These are phyloP conservation scores for Diaporthe sp. DNA, from an alignment of 2,329 filamentous ascomycete species.

Conservation along the genomic window DNA sequence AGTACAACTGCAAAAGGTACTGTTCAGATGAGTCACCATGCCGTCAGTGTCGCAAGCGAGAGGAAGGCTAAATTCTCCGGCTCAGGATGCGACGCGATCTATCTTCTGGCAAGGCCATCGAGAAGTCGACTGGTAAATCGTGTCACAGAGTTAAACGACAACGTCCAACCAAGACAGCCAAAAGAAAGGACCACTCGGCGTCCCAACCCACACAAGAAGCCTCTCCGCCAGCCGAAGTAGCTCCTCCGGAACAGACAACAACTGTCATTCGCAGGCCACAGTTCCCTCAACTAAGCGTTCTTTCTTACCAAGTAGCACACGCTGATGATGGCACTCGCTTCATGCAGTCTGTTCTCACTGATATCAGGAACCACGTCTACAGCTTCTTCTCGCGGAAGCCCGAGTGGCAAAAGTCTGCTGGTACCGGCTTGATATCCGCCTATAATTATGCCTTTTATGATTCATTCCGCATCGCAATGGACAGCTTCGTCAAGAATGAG, in stretches of 20 bases:
- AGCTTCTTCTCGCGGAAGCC: conserved; percentile 42
- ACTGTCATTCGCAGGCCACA: not conserved
- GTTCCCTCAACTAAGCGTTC: conserved; percentile 20
- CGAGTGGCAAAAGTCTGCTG: conserved; percentile 39
- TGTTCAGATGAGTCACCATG: not conserved
- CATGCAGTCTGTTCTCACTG: conserved; percentile 41
- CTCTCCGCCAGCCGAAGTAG: conserved; percentile 8
- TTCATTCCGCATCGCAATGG: conserved; percentile 42
- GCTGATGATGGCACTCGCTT: conserved; percentile 37
- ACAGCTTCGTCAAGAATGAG: conserved; percentile 42
- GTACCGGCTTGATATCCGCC: conserved; percentile 39
- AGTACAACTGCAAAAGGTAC: conserved; percentile 42
- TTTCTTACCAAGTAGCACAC: conserved; percentile 35
- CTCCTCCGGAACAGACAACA: not conserved
- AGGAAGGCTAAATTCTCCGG: not conserved
- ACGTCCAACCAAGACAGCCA: conserved; percentile 4
- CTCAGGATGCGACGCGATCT: conserved; percentile 39
- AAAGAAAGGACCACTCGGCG: conserved; percentile 2
- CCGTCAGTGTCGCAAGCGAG: not conserved
- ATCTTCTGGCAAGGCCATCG: conserved; percentile 40
- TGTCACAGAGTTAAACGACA: conserved; percentile 41
- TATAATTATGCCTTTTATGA: conserved; percentile 44
- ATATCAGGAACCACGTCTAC: conserved; percentile 43
- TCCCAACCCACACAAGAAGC: not conserved
- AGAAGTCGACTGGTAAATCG: conserved; percentile 43